phyloP scores from a whole-genome alignment of 228 moss, liverwort and hornwort genomes.

The Sphagnum fallax region DNA sequence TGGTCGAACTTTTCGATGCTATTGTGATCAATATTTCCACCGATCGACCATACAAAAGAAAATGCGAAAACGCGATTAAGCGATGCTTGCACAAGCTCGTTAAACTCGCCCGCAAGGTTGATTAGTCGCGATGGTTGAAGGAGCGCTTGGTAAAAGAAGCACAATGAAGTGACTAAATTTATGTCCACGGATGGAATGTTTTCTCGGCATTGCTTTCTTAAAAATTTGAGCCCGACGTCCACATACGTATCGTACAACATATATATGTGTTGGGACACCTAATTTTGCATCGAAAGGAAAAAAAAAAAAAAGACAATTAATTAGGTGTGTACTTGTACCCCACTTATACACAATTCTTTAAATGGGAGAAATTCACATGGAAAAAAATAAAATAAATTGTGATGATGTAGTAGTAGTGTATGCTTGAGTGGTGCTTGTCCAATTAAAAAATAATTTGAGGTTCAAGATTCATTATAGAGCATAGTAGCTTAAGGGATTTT shows the following conservation, averaged over 20 bases:
- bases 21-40: conserved; percentile 79
- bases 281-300: too few species aligned
- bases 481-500: too few species aligned
- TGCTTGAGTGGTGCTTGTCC: background rate
- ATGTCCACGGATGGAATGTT: conserved; percentile 73
- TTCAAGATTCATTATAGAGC: too few species aligned
- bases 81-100: conserved; percentile 30
- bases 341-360: too few species aligned
- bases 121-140: conserved; percentile 57
- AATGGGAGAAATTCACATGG: too few species aligned
- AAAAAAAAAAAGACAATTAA: too few species aligned
- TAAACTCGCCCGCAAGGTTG: conserved; percentile 35
- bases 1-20: conserved; percentile 70
- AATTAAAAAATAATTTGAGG: too few species aligned
- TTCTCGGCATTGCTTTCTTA: conserved; percentile 48
- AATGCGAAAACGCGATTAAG: conserved; percentile 68
- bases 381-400: background rate
- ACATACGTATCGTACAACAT: conserved; percentile 51
- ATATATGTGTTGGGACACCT: background rate
- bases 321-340: too few species aligned
- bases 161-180: conserved; percentile 70
- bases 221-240: conserved; percentile 42
- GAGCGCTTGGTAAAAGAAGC: conserved; percentile 58
- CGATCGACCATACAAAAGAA: conserved; percentile 61
- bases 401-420: background rate